phyloP scores from a whole-genome alignment of 208 protist genomes.

The Leptomonas seymouri region DNA sequence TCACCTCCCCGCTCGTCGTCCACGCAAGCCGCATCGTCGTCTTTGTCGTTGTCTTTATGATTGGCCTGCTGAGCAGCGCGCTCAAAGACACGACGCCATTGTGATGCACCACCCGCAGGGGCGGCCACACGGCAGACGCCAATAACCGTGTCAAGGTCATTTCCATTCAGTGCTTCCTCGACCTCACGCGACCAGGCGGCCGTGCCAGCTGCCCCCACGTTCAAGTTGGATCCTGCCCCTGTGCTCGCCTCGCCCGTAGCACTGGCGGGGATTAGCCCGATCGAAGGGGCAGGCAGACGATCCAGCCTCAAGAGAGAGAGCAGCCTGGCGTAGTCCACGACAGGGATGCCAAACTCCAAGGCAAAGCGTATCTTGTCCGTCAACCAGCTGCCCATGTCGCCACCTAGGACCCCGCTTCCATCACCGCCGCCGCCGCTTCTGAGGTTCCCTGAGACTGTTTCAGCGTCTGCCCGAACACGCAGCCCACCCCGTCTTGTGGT shows the following conservation, averaged over 20 bases:
- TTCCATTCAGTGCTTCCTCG: constrained; percentile 15
- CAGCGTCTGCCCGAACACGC: not conserved
- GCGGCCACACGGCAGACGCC: constrained; percentile 31
- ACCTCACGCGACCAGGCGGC: not conserved
- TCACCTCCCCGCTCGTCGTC: not conserved
- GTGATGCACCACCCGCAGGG: constrained; percentile 5
- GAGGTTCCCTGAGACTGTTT: not conserved
- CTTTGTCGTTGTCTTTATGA: not conserved
- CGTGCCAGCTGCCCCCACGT: not conserved
- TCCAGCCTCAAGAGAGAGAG: constrained; percentile 45
- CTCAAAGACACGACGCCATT: constrained; percentile 14
- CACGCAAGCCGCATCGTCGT: not conserved
- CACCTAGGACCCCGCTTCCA: no score
- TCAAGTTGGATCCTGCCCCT: not conserved
- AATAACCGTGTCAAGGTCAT: constrained; percentile 50
- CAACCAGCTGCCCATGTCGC: constrained; percentile 17
- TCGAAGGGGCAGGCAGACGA: constrained; percentile 21
- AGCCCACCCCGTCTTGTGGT: not conserved
- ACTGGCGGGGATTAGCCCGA: not conserved
- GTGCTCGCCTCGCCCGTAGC: not conserved
- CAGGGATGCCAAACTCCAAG: constrained; percentile 63
- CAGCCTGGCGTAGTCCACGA: constrained; percentile 64
- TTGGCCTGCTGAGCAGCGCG: not conserved
- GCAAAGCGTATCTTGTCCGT: constrained; percentile 72
- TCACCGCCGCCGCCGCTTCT: not conserved